These are phyloP conservation scores for Starmerella sp. DNA, from an alignment of 805 yeast species.

Conservation along the genomic window DNA sequence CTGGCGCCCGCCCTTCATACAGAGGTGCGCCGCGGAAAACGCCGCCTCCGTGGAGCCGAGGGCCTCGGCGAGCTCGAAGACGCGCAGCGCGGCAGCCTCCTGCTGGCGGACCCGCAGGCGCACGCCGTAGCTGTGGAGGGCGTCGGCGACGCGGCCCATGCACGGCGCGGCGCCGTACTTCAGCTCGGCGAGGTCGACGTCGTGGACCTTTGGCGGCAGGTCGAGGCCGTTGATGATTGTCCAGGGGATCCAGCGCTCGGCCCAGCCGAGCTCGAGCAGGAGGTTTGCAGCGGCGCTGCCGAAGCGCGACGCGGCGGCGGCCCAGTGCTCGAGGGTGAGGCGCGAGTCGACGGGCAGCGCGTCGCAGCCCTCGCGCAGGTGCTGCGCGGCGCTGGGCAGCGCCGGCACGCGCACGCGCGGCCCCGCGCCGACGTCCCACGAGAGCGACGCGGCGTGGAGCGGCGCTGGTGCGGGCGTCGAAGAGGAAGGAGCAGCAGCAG, in stretches of 20 bases:
- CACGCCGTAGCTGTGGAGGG: slow-evolving; percentile 6
- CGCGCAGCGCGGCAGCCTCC: slow-evolving; percentile 45
- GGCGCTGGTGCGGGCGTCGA: too few species aligned
- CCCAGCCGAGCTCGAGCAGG: slow-evolving; percentile 7
- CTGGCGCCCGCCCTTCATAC: slow-evolving; percentile 43
- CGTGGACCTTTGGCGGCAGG: background rate
- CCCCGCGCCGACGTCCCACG: slow-evolving; percentile 16
- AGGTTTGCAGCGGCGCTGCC: slow-evolving; percentile 5
- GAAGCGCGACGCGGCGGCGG: slow-evolving; percentile 3
- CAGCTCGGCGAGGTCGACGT: background rate
- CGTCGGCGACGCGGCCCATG: slow-evolving; percentile 1
- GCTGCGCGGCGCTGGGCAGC: background rate
- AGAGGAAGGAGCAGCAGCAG: background rate
- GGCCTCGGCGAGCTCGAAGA: slow-evolving; percentile 53
- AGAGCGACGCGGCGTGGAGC: slow-evolving; percentile 4
- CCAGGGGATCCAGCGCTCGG: slow-evolving; percentile 10
- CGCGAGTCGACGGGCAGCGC: background rate
- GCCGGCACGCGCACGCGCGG: background rate
- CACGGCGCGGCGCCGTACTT: background rate
- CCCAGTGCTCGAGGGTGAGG: slow-evolving; percentile 7
- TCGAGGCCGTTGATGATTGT: background rate
- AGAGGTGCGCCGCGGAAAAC: slow-evolving; percentile 57
- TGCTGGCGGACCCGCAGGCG: slow-evolving; percentile 30
- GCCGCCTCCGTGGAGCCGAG: slow-evolving; percentile 60
- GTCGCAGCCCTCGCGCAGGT: background rate